phyloP scores from a whole-genome alignment of 1,139 yeast genomes.

The Kurtzmaniella quercitrusa region DNA sequence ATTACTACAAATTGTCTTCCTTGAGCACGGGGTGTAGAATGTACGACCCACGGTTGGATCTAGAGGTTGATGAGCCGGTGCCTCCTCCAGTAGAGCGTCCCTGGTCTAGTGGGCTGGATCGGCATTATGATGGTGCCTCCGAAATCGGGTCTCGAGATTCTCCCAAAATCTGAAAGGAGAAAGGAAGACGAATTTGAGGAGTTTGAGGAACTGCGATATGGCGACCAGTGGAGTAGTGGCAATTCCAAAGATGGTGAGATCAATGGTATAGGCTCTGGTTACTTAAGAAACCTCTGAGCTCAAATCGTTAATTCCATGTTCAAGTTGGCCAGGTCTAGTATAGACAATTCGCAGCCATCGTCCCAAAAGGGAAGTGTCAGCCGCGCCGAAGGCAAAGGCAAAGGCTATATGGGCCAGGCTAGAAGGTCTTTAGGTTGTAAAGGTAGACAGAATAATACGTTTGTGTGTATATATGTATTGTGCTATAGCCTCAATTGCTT shows the following conservation, averaged over 20 bases:
- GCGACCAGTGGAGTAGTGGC: neutral
- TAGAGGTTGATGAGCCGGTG: conserved; percentile 27
- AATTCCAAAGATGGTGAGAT: conserved; percentile 1
- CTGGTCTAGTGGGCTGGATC: conserved; percentile 6
- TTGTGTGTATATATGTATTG: too few species aligned
- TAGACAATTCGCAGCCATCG: neutral
- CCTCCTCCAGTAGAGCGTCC: conserved; percentile 14
- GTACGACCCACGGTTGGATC: conserved; percentile 33
- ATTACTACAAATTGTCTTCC: conserved; percentile 32
- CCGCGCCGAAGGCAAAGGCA: neutral
- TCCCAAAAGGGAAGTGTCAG: neutral
- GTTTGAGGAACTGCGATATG: neutral
- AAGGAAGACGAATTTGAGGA: conserved; percentile 25
- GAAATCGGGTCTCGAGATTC: conserved; percentile 10
- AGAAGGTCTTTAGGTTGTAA: neutral
- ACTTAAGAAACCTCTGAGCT: neutral
- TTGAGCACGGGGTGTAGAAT: conserved; percentile 31
- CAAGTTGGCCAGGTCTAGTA: neutral
- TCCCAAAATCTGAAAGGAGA: conserved; percentile 24
- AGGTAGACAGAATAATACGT: neutral
- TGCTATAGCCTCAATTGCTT: too few species aligned
- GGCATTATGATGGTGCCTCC: conserved; percentile 8
- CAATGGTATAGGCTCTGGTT: neutral
- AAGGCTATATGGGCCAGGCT: neutral
- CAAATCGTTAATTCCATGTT: too few species aligned